These are phyloP conservation scores for Akanthomyces uredinophilus DNA, from an alignment of 2,329 filamentous ascomycete species.

Conservation along the genomic window DNA sequence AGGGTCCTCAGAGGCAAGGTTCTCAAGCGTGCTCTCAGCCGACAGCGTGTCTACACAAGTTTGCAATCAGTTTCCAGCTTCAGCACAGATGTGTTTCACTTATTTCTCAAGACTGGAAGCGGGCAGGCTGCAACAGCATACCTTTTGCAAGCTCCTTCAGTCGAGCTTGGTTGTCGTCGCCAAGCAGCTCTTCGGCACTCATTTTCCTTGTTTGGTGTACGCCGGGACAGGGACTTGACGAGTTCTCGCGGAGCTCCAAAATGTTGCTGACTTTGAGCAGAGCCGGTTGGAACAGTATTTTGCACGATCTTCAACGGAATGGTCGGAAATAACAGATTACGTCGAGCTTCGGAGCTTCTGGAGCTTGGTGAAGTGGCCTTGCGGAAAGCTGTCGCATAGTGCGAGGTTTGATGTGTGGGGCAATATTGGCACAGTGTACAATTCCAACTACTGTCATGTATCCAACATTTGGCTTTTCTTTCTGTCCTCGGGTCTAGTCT, in stretches of 20 bases:
- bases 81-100: background rate
- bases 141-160: slow-evolving; percentile 1
- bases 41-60: background rate
- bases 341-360: background rate
- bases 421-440: background rate
- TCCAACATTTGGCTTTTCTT: background rate
- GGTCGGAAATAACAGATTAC: background rate
- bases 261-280: too few relatives aligned
- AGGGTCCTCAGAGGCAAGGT: background rate
- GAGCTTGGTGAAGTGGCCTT: background rate
- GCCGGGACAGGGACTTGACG: background rate
- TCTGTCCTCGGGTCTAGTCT: too few relatives aligned
- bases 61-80: background rate
- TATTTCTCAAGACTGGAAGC: background rate
- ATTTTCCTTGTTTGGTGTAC: background rate
- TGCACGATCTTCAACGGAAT: background rate
- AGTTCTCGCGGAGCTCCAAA: too few relatives aligned
- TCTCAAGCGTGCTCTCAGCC: background rate
- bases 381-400: background rate
- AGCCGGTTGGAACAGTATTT: too few relatives aligned
- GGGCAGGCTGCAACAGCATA: background rate
- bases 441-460: background rate
- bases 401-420: background rate
- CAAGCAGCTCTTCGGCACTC: slow-evolving; percentile 1
- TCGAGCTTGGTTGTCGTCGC: background rate